Conservation (phyloP, 2,329 filamentous ascomycete species). For the Aspergillus uvarum region DNA sequence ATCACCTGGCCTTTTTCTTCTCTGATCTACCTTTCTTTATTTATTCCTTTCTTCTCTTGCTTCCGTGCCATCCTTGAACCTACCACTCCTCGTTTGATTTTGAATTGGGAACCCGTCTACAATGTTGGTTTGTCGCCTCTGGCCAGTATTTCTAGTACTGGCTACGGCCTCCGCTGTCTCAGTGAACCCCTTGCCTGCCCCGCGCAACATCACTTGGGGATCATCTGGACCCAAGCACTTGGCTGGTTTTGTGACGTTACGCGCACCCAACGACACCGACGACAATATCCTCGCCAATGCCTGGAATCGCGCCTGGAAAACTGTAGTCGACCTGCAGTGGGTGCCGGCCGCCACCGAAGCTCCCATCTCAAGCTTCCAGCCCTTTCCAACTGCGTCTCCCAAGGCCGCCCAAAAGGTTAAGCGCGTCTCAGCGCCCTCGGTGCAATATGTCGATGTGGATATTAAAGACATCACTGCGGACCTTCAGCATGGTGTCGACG, state of each 20-base stretch:
- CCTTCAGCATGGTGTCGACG: slow-evolving; percentile 57
- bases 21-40: neutral
- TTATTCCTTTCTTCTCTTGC: neutral
- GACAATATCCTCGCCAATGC: slow-evolving; percentile 44
- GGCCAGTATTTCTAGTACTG: slow-evolving; percentile 34
- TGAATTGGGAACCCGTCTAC: neutral
- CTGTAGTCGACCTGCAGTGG: slow-evolving; percentile 55
- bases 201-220: slow-evolving; percentile 55
- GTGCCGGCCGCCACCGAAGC: slow-evolving; percentile 54
- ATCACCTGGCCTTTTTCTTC: slow-evolving; percentile 1
- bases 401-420: slow-evolving; percentile 27
- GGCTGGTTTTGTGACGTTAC: slow-evolving; percentile 39
- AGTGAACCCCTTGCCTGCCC: slow-evolving; percentile 57
- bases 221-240: slow-evolving; percentile 51
- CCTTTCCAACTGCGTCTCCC: slow-evolving; percentile 50
- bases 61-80: neutral
- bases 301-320: slow-evolving; percentile 52
- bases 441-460: slow-evolving; percentile 49
- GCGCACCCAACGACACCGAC: slow-evolving; percentile 30
- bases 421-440: slow-evolving; percentile 27
- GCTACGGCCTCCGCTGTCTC: slow-evolving; percentile 46
- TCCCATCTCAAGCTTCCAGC: slow-evolving; percentile 50
- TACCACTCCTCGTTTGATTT: neutral
- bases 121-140: slow-evolving; percentile 31
- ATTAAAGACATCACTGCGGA: slow-evolving; percentile 48